Evolutionary conservation across 2,329 filamentous ascomycete species (phyloP).

Genomic region (Penicillium griseofulvum): DNA sequence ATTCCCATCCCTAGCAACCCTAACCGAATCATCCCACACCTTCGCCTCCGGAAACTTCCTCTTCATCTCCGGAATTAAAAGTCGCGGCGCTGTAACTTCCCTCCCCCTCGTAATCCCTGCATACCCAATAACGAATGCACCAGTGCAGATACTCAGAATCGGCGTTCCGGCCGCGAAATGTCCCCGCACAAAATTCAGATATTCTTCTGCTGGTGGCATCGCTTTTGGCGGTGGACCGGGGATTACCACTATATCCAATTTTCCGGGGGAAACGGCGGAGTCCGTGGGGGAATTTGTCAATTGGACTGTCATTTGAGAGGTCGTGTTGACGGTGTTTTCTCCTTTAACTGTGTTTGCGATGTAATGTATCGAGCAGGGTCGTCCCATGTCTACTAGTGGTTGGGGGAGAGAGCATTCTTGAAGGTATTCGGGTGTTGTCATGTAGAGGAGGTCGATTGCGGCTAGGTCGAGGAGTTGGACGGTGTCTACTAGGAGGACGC

Average conservation of each 20-base stretch:
- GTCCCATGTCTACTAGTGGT: conserved; percentile 26
- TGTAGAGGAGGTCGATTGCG: conserved; percentile 40
- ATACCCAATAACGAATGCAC: conserved; percentile 20
- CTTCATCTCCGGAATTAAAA: conserved; percentile 21
- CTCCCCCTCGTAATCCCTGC: conserved; percentile 23
- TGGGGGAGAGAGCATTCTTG: conserved; percentile 30
- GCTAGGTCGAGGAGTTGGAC: conserved; percentile 43
- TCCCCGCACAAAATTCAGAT: conserved; percentile 31
- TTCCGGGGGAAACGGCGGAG: conserved; percentile 33
- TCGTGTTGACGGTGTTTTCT: conserved; percentile 18
- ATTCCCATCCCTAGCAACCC: conserved; percentile 24
- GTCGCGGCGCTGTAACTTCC: conserved; percentile 23
- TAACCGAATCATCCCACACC: conserved; percentile 20
- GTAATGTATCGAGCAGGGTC: conserved; percentile 31
- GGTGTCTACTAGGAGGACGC: conserved; percentile 36
- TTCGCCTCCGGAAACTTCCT: conserved; percentile 24
- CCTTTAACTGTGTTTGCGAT: conserved; percentile 27
- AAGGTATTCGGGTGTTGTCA: conserved; percentile 33
- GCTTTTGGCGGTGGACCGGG: conserved; percentile 37
- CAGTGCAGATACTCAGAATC: conserved; percentile 29
- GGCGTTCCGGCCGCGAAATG: conserved; percentile 31
- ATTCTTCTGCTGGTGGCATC: conserved; percentile 27
- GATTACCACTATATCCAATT: conserved; percentile 38
- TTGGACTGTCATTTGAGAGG: conserved; percentile 29
- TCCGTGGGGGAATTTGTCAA: conserved; percentile 30